phyloP scores from a whole-genome alignment of 2,329 filamentous ascomycete genomes.

The Penicillium sp. region DNA sequence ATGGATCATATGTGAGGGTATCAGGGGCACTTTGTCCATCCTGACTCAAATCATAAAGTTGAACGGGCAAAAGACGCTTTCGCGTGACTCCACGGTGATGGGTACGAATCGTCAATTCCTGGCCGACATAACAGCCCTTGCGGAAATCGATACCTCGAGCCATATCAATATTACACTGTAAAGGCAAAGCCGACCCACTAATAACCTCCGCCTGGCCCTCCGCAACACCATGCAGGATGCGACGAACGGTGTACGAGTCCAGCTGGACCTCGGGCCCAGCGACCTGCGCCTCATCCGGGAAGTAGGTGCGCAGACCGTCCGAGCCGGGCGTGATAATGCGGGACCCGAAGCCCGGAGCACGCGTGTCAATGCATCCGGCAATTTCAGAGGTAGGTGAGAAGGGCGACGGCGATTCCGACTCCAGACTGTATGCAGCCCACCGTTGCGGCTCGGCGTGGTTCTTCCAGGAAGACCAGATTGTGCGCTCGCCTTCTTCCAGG shows the following conservation, averaged over 20 bases:
- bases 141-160: constrained; percentile 85
- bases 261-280: constrained; percentile 53
- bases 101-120: constrained; percentile 94
- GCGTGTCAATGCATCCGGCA: constrained; percentile 40
- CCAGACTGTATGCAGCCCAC: constrained; percentile 43
- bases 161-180: constrained; percentile 86
- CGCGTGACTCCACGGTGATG: constrained; percentile 91
- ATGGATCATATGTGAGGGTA: constrained; percentile 39
- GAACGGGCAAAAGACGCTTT: constrained; percentile 81
- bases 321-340: constrained; percentile 40
- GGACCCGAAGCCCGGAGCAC: constrained; percentile 43
- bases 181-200: constrained; percentile 70
- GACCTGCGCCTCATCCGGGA: constrained; percentile 37
- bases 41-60: constrained; percentile 61
- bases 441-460: constrained; percentile 42
- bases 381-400: constrained; percentile 30
- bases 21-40: constrained; percentile 50
- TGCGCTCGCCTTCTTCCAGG: constrained; percentile 63
- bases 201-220: constrained; percentile 82
- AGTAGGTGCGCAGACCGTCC: constrained; percentile 34
- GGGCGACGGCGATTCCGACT: constrained; percentile 33
- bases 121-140: constrained; percentile 96
- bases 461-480: constrained; percentile 75
- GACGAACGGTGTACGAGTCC: constrained; percentile 68
- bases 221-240: constrained; percentile 77